These are phyloP conservation scores for Suillus subaureus DNA, from an alignment of 768 basidiomycete genomes.

Conservation along the genomic window DNA sequence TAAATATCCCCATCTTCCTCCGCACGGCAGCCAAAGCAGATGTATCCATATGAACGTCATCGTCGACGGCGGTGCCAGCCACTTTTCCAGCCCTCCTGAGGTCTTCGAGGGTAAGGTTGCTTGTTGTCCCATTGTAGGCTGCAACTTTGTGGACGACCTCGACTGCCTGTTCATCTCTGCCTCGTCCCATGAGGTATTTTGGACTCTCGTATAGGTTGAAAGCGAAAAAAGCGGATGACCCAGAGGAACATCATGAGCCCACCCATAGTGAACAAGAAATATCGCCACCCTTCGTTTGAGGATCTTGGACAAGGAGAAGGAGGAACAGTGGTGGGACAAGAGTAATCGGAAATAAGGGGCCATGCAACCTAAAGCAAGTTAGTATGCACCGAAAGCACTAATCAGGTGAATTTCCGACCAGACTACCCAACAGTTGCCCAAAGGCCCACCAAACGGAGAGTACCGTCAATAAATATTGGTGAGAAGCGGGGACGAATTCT, in stretches of 20 bases:
- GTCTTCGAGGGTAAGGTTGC: constrained; percentile 52
- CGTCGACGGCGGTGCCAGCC: constrained; percentile 14
- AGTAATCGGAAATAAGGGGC: constrained; percentile 71
- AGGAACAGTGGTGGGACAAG: constrained; percentile 45
- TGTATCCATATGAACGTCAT: constrained; percentile 31
- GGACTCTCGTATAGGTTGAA: constrained; percentile 74
- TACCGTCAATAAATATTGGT: constrained; percentile 76
- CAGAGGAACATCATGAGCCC: constrained; percentile 68
- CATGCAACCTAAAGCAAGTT: constrained; percentile 55
- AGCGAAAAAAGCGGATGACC: constrained; percentile 60
- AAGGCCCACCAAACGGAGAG: constrained; percentile 83
- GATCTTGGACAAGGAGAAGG: constrained; percentile 52
- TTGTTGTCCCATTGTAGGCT: constrained; percentile 54
- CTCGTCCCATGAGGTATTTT: constrained; percentile 71
- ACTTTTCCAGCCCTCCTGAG: constrained; percentile 33
- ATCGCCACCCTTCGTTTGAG: constrained; percentile 74
- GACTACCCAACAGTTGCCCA: constrained; percentile 65
- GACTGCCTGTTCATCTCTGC: constrained; percentile 62
- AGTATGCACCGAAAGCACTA: neutral
- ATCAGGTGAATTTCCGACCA: constrained; percentile 22
- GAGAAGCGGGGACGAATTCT: constrained; percentile 72
- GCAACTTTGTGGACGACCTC: constrained; percentile 65
- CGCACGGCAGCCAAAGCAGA: constrained; percentile 39
- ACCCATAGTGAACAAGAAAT: constrained; percentile 74
- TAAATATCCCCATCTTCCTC: constrained; percentile 43